Percentiles rank a stretch among this genome's conserved stretches.
Evolutionary conservation across 208 protist genomes (phyloP).

Genomic region (Crithidia mellificae): DNA sequence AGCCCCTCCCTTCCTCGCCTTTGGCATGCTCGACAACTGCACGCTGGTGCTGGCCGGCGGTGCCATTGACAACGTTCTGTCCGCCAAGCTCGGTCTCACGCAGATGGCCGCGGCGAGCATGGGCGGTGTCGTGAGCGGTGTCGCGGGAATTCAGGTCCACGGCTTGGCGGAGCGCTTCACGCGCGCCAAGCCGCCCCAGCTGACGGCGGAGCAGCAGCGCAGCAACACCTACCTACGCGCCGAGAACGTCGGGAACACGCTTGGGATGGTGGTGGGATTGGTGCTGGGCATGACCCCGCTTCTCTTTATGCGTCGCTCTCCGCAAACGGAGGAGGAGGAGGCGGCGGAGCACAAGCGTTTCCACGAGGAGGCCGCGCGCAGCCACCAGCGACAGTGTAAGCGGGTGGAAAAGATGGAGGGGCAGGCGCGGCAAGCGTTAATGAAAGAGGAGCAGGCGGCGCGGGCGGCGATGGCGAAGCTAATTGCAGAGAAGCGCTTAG

Average conservation of each 20-base stretch:
- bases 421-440: slow-evolving; percentile 21
- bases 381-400: slow-evolving; percentile 28
- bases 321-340: slow-evolving; percentile 34
- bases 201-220: slow-evolving; percentile 59
- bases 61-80: slow-evolving; percentile 72
- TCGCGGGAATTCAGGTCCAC: slow-evolving; percentile 87
- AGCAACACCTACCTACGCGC: slow-evolving; percentile 40
- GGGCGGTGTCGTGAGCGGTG: slow-evolving; percentile 80
- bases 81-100: slow-evolving; percentile 59
- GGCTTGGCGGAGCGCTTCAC: slow-evolving; percentile 79
- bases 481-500: not conserved
- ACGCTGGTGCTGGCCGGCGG: slow-evolving; percentile 81
- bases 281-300: slow-evolving; percentile 79
- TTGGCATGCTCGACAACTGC: slow-evolving; percentile 85
- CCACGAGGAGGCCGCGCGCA: slow-evolving; percentile 37
- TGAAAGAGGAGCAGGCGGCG: slow-evolving; percentile 14
- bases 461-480: slow-evolving; percentile 2
- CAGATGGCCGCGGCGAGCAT: slow-evolving; percentile 80
- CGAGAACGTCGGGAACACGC: slow-evolving; percentile 58
- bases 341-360: slow-evolving; percentile 37
- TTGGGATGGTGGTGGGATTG: slow-evolving; percentile 81
- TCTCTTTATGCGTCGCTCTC: slow-evolving; percentile 50
- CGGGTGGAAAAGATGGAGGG: slow-evolving; percentile 29
- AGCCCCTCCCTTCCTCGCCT: slow-evolving; percentile 81
- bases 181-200: slow-evolving; percentile 48